Evolutionary conservation across 768 basidiomycete species (phyloP).

Genomic region (Amanita rubescens): DNA sequence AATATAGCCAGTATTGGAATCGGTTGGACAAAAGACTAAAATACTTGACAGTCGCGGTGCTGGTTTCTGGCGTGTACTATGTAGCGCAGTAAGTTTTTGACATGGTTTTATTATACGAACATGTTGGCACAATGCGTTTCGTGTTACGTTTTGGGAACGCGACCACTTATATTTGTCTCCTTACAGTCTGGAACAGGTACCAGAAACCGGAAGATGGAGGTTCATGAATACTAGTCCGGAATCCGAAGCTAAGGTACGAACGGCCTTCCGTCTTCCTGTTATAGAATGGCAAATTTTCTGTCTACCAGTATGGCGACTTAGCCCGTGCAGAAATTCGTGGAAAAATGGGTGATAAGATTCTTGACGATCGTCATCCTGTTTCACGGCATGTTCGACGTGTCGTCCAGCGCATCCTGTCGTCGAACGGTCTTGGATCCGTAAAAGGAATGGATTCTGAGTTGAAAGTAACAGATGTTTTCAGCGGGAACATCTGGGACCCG

Average conservation of each 20-base stretch:
- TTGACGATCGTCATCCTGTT: conserved; percentile 62
- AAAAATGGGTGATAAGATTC: conserved; percentile 45
- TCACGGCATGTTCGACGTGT: conserved; percentile 64
- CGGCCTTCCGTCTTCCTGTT: neutral
- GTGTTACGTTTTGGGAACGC: neutral
- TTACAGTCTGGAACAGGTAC: conserved; percentile 73
- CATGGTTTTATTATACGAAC: neutral
- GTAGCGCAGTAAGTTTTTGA: conserved; percentile 25
- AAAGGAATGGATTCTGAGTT: conserved; percentile 20
- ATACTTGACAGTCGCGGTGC: conserved; percentile 7
- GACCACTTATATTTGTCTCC: neutral
- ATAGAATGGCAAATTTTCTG: neutral
- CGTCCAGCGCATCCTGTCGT: conserved; percentile 57
- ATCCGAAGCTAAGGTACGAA: conserved; percentile 46
- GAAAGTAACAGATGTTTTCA: conserved; percentile 15
- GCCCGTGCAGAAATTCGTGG: conserved; percentile 35
- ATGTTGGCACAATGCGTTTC: neutral
- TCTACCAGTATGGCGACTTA: conserved; percentile 34
- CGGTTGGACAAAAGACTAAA: conserved; percentile 1
- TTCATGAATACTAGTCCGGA: conserved; percentile 74
- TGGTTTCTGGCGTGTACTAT: conserved; percentile 21
- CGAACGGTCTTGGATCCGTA: conserved; percentile 66
- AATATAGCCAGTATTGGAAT: neutral
- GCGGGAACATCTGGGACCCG: conserved; percentile 26
- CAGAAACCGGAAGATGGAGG: conserved; percentile 81